Base-by-base conservation (phyloP, 306 rosid species). In the Comarum palustre region DNA sequence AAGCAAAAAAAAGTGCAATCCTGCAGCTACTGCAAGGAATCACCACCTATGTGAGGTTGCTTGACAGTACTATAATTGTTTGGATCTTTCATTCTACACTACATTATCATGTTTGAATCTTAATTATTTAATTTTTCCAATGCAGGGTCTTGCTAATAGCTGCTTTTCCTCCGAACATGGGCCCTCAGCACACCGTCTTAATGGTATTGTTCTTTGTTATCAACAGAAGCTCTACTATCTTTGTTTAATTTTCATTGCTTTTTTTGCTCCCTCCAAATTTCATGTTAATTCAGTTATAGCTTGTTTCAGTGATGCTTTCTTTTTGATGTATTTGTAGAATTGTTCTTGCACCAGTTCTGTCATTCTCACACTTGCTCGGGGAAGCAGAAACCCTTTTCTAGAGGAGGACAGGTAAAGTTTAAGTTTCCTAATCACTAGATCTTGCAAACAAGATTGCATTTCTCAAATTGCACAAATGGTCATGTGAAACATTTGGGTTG, bases 1-100 rank as follows among this genome's bases (percentile, higher is more conserved):
- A 59, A 72, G 82, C 73, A 87, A 88, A 84, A 85, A 84, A 78
- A 93, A 91, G 82, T 93, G 98, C 82, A 89, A 87, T 76, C 92
- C 92, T 5, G 92, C 86, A 39, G 90, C 98, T 69, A 82, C 91
- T 70, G 90, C 88, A 24, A 91, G 87, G 84, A 93, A 89, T 52
- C 93, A 84, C 77, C 90, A 87, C 82, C 78, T 90, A 78, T 93
- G 98, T 81, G 96, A 93, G 96, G 98, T 93, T 86, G 93, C 87
- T 82, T 80, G 75, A 47, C 14, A 31, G 52, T 71, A 45, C 66
- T 63, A 15, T 36, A 14, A 62, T 71, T 67, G 20, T 43, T 68
- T 68, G 32, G 6, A 42, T 31, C 42, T 47, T 74, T 41, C 2
- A 54, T 15, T 29, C 27, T 12, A 42, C 24, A 31, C 36, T 20